Base-by-base conservation (phyloP, 129 eudicot genomes). In the Saposhnikovia divaricata region DNA sequence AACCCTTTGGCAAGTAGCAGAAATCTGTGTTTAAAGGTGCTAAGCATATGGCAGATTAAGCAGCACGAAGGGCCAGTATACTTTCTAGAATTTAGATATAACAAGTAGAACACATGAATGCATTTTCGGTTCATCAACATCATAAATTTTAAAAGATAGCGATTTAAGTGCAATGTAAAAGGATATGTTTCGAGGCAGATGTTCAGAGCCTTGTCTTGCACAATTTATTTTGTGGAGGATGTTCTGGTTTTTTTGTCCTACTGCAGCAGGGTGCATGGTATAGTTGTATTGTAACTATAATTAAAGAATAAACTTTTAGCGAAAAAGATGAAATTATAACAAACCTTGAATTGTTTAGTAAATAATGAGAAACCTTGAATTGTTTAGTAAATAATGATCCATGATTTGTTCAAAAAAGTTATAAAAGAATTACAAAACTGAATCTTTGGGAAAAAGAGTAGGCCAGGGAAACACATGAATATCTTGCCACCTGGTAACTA, bases 401-500 rank as follows among this genome's bases (percentile, higher is more conserved):
- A 2, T 44, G 47, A 44, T 44, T 7, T 44, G 47, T 44, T 44
- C 9, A 44, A 9, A 44, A 0, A 44, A 43, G 1, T 31, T 31
- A 31, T 1, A 31, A 31, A 31, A 31, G 34, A 31, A 31, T 31
- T 31, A 31, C 34, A 31, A 31, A 31, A 31, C 34, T 9, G 69
- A 21, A 61, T 61, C 69, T 61, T 61, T 61, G 34, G 69, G 69
- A 61, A 25, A 61, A 61, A 61, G 69, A 61, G 0, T 3, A 61
- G 68, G 69, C 15, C 37, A 2, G 15, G 69, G 79, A 18, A 51
- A 16, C 75, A 83, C 89, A 83, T 75, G 85, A 80, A 75, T 50
- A 61, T 66, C 51, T 80, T 82, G 89, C 85, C 84, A 83, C 89
- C 92, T 84, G 65, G 15, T 80, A 84, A 83, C 77, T 78, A 81